Percentiles rank a stretch among this genome's conserved stretches.
These are phyloP conservation scores for Lomentospora prolificans DNA, from an alignment of 2,329 filamentous ascomycete genomes.

Conservation along the genomic window DNA sequence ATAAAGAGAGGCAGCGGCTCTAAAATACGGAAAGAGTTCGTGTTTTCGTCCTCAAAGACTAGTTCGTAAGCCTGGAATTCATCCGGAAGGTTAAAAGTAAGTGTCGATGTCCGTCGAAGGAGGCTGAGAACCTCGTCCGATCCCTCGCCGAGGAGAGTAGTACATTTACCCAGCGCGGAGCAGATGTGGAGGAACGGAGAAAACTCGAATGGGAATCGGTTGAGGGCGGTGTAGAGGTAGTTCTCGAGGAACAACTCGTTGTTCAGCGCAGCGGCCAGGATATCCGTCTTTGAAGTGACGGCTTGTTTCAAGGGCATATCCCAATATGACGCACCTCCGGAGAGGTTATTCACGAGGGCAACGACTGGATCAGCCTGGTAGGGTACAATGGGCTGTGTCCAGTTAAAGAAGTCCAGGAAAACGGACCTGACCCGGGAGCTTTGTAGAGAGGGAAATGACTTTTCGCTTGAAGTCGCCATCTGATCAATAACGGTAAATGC, in stretches of 20 bases:
- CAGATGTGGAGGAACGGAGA: conserved; percentile 23
- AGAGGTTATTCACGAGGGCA: conserved; percentile 55
- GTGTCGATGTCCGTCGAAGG: conserved; percentile 58
- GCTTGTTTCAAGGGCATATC: conserved; percentile 30
- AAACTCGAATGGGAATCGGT: conserved; percentile 29
- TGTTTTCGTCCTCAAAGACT: conserved; percentile 76
- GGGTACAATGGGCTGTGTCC: conserved; percentile 54
- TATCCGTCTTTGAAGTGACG: conserved; percentile 19
- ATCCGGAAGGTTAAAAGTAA: conserved; percentile 68
- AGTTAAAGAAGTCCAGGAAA: conserved; percentile 62
- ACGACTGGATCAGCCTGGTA: conserved; percentile 65
- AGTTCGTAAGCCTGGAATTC: conserved; percentile 67
- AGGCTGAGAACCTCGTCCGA: conserved; percentile 43
- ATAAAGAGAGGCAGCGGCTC: conserved; percentile 55
- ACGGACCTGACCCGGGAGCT: conserved; percentile 52
- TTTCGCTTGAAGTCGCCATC: conserved; percentile 36
- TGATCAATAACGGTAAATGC: conserved; percentile 44
- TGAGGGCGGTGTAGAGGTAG: conserved; percentile 12
- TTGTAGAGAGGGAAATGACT: conserved; percentile 43
- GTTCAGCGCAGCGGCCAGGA: conserved; percentile 34
- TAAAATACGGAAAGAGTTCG: conserved; percentile 63
- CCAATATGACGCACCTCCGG: conserved; percentile 42
- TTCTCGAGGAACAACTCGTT: conserved; percentile 43
- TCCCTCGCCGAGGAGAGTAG: neutral
- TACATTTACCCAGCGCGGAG: conserved; percentile 23